These are phyloP conservation scores for Spathaspora sp. DNA, from an alignment of 805 yeast genomes.

Conservation along the genomic window DNA sequence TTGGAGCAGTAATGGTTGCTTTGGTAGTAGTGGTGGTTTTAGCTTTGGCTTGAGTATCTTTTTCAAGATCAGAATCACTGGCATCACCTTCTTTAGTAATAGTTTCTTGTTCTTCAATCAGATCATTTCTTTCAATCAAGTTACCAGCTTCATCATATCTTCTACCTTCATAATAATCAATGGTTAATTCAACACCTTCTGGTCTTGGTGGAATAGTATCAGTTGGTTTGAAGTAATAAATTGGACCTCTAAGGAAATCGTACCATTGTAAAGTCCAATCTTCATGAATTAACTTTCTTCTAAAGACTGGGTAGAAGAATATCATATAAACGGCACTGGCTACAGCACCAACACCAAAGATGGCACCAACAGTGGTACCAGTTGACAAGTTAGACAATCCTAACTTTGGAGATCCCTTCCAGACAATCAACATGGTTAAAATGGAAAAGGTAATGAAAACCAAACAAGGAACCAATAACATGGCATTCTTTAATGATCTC, in stretches of 20 bases:
- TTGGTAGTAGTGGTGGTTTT: neutral
- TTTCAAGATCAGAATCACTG: constrained; percentile 5
- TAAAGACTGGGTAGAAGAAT: constrained; percentile 58
- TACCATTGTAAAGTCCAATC: constrained; percentile 67
- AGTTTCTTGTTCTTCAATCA: constrained; percentile 4
- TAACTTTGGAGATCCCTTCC: constrained; percentile 77
- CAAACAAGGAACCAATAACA: constrained; percentile 55
- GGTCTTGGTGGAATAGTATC: constrained; percentile 68
- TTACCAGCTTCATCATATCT: constrained; percentile 25
- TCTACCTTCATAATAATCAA: constrained; percentile 67
- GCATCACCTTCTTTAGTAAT: constrained; percentile 5
- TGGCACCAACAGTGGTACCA: constrained; percentile 53
- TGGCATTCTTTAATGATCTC: constrained; percentile 48
- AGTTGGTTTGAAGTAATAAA: constrained; percentile 47
- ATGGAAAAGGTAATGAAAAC: constrained; percentile 59
- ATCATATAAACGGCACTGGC: constrained; percentile 49
- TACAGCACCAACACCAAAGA: constrained; percentile 62
- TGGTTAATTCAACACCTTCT: constrained; percentile 48
- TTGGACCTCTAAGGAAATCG: constrained; percentile 56
- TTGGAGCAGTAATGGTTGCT: constrained; percentile 11
- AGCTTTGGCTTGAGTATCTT: neutral
- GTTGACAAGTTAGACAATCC: constrained; percentile 50
- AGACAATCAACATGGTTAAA: constrained; percentile 71
- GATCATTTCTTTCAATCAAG: constrained; percentile 4
- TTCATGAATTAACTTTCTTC: constrained; percentile 53